These are phyloP conservation scores for Fusarium sp. DNA, from an alignment of 2,329 filamentous ascomycete genomes.

Conservation along the genomic window DNA sequence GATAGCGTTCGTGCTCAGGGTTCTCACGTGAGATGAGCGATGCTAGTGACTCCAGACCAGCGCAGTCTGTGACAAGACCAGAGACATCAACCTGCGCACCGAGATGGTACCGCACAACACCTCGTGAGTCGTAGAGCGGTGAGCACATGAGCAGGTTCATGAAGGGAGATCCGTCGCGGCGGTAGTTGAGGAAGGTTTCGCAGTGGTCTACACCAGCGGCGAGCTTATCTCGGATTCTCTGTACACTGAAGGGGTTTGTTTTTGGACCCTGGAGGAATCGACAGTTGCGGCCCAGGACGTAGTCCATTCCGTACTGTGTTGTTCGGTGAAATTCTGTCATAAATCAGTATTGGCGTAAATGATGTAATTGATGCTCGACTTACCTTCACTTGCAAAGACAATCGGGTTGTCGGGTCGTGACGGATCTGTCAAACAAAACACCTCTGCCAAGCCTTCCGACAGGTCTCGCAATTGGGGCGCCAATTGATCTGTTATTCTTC, in stretches of 20 bases:
- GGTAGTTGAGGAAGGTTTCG: conserved; percentile 82
- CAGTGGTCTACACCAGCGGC: conserved; percentile 75
- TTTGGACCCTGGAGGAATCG: conserved; percentile 82
- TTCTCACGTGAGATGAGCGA: conserved; percentile 55
- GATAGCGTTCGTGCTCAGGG: conserved; percentile 45
- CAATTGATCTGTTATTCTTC: conserved; percentile 75
- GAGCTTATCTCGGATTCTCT: conserved; percentile 72
- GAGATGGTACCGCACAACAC: conserved; percentile 74
- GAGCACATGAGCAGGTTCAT: conserved; percentile 83
- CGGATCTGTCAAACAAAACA: conserved; percentile 82
- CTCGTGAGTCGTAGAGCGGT: conserved; percentile 76
- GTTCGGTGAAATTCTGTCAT: conserved; percentile 76
- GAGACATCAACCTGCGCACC: conserved; percentile 80
- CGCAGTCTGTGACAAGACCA: conserved; percentile 74
- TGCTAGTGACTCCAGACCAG: conserved; percentile 72
- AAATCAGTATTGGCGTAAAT: neutral
- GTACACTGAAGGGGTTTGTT: conserved; percentile 73
- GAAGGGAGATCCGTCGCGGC: conserved; percentile 81
- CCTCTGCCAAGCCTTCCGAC: conserved; percentile 81
- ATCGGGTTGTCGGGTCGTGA: conserved; percentile 80
- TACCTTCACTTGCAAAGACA: conserved; percentile 81
- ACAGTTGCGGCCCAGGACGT: conserved; percentile 81
- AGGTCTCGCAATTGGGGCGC: conserved; percentile 73
- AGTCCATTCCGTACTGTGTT: conserved; percentile 80
- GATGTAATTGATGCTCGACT: neutral